Conservation (phyloP, 805 yeast species). For the Wickerhamomyces rabaulensis region DNA sequence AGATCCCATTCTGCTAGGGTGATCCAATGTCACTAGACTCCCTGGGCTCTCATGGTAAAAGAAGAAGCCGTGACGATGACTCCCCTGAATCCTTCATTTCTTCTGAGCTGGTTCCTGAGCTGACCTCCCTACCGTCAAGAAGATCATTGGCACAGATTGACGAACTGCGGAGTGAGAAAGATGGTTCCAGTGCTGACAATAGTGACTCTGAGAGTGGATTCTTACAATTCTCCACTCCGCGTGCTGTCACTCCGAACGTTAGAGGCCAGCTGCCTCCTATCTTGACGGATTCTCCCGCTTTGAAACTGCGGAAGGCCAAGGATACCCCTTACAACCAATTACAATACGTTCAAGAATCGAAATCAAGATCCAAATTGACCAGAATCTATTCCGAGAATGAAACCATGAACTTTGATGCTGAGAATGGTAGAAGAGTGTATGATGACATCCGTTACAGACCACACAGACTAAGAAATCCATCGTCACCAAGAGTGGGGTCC, state of each 20-base stretch:
- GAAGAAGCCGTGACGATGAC: not conserved
- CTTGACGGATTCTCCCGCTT: slow-evolving; percentile 7
- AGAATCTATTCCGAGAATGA: slow-evolving; percentile 66
- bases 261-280: slow-evolving; percentile 4
- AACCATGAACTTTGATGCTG: slow-evolving; percentile 49
- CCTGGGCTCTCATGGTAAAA: not conserved
- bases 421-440: slow-evolving; percentile 47
- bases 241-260: not conserved
- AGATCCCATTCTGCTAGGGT: not conserved
- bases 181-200: not conserved
- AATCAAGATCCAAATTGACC: slow-evolving; percentile 28
- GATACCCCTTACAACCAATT: slow-evolving; percentile 15
- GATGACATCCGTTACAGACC: slow-evolving; percentile 52
- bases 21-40: not conserved
- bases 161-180: not conserved
- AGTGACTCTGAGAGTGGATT: not conserved
- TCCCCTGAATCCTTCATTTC: not conserved
- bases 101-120: not conserved
- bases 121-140: not conserved
- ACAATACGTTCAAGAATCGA: slow-evolving; percentile 19
- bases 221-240: not conserved
- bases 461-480: slow-evolving; percentile 12
- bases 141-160: not conserved
- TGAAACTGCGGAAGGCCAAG: slow-evolving; percentile 16
- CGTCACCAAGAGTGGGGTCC: slow-evolving; percentile 1